A percentile compares a stretch with the other conserved stretches of the same genome.
These are phyloP conservation scores for Magnusiomyces starmeri DNA, from an alignment of 1,139 yeast species.

Conservation along the genomic window DNA sequence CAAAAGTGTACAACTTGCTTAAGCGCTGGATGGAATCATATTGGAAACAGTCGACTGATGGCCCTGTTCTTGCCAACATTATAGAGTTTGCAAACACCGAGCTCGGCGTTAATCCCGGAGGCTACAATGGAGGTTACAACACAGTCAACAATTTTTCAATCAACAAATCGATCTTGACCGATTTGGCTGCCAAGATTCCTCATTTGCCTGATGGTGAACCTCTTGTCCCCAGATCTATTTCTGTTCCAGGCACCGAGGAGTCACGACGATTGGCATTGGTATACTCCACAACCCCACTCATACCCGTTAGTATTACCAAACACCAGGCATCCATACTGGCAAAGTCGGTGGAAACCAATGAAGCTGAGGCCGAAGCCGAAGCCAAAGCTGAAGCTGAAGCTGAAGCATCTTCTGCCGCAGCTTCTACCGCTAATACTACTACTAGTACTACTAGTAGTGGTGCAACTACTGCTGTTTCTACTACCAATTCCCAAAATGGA, in stretches of 20 bases:
- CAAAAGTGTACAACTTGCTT: constrained; percentile 58
- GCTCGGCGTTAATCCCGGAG: constrained; percentile 16
- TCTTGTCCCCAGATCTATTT: constrained; percentile 23
- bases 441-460: constrained; percentile 12
- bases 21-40: constrained; percentile 83
- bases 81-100: constrained; percentile 67
- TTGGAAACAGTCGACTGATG: constrained; percentile 66
- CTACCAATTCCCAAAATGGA: neutral
- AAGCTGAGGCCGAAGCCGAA: neutral
- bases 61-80: constrained; percentile 54
- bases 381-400: neutral
- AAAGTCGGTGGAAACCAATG: constrained; percentile 10
- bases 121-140: neutral
- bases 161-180: constrained; percentile 25
- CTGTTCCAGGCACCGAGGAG: constrained; percentile 19
- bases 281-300: constrained; percentile 11
- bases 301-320: constrained; percentile 5
- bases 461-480: neutral
- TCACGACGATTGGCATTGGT: constrained; percentile 10
- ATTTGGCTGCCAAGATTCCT: constrained; percentile 23
- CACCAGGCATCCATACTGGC: constrained; percentile 7
- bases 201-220: constrained; percentile 23
- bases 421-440: constrained; percentile 13
- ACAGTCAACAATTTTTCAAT: constrained; percentile 20
- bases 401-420: constrained; percentile 14